Conservation (phyloP, 495 filamentous ascomycete genomes). For the Penicillium cinerascens region DNA sequence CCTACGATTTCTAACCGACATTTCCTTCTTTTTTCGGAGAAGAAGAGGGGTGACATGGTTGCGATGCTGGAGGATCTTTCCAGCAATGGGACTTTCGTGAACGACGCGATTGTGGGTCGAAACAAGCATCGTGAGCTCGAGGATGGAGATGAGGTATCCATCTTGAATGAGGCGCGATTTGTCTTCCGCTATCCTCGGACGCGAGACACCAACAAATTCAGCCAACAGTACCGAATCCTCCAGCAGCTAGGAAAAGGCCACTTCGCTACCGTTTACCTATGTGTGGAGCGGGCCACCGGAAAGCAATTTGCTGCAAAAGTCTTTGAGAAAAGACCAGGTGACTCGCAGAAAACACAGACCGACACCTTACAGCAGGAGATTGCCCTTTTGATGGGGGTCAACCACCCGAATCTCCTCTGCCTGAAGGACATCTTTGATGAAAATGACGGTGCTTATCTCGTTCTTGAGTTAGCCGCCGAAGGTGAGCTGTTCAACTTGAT, state of each 20-base stretch:
- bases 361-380: slow-evolving; percentile 93
- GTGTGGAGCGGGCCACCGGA: slow-evolving; percentile 80
- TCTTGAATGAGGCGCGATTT: slow-evolving; percentile 78
- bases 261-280: slow-evolving; percentile 92
- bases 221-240: slow-evolving; percentile 78
- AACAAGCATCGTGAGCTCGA: slow-evolving; percentile 86
- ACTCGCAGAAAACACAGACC: slow-evolving; percentile 75
- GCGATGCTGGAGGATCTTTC: slow-evolving; percentile 91
- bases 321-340: slow-evolving; percentile 76
- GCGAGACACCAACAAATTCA: slow-evolving; percentile 71
- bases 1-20: slow-evolving; percentile 94
- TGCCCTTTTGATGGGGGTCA: slow-evolving; percentile 91
- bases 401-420: slow-evolving; percentile 91
- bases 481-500: slow-evolving; percentile 97
- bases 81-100: slow-evolving; percentile 94
- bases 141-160: slow-evolving; percentile 84
- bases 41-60: slow-evolving; percentile 70
- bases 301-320: slow-evolving; percentile 88
- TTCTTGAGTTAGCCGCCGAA: slow-evolving; percentile 85
- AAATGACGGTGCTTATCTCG: slow-evolving; percentile 81
- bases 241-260: slow-evolving; percentile 93
- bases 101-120: slow-evolving; percentile 83
- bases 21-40: slow-evolving; percentile 85
- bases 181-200: slow-evolving; percentile 84
- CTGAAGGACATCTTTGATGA: slow-evolving; percentile 96